Evolutionary conservation across 108 stramenopile species (phyloP), one percentile per base, ranked within the genome.

Genomic region (Poteriospumella lacustris): DNA sequence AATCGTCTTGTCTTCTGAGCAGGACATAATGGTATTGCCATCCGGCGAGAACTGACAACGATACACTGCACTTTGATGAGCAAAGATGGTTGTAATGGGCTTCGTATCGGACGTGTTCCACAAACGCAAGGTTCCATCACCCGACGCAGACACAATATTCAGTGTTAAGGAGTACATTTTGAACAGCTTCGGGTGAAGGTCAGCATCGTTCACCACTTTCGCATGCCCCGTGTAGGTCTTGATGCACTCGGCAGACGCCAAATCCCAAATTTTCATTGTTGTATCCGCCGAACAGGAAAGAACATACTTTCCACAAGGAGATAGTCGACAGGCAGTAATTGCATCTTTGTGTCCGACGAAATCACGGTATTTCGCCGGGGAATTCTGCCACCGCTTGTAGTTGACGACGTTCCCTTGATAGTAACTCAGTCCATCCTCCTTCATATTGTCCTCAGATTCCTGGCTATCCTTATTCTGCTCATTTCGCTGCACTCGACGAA

Each of bases 201-300:
- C 47, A 3, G 26, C 36, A 56, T 73, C 70, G 36, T 73, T 73
- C 3, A 73, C 41, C 5, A 15, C n/a, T 73, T 73, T 73, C 3
- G 5, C 36, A 73, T 73, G 70, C 9, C 70, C 70, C 9, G 3
- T 73, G 5, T 12, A 73, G 3, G 70, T 73, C 9, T 29, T 44
- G 41, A 73, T 5, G 24, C 70, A 73, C 36, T 73, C 47, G 9
- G n/a, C 5, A 42, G 70, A 42, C 28, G 5, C n/a, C 38, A 73
- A 9, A 33, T 44, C 42, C 70, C 70, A 73, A 12, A 73, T 26
- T 73, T 38, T 5, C 33, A 42, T 5, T 73, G 70, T 73, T 12
- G 9, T 5, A 73, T 73, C 70, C 36, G 26, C 44, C 42, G 70
- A 73, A 73, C 70, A 73, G 36, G 70, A 73, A 33, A 73, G 33